These are phyloP conservation scores for Penicillium sp. DNA, from an alignment of 2,329 filamentous ascomycete species.

Conservation along the genomic window DNA sequence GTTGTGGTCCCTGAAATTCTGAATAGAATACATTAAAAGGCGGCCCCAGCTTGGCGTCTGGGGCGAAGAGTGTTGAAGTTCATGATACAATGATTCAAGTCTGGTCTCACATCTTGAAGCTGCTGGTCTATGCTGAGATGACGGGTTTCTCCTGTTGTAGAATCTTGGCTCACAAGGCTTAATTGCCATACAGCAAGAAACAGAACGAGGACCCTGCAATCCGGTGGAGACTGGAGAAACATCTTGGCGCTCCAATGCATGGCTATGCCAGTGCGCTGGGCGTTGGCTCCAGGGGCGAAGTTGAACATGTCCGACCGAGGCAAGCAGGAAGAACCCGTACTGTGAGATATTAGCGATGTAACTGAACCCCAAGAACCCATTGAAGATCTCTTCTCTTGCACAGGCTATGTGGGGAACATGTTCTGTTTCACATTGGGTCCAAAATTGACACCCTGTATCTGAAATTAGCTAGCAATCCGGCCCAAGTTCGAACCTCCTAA, in stretches of 20 bases:
- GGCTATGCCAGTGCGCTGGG: not conserved
- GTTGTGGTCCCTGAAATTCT: not conserved
- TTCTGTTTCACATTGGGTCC: not conserved
- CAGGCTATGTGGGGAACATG: too few relatives aligned
- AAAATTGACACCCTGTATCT: not conserved
- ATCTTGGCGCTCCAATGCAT: not conserved
- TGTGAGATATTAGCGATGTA: not conserved
- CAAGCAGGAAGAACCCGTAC: not conserved
- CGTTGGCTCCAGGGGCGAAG: not conserved
- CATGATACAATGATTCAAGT: not conserved
- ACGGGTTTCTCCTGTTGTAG: too few relatives aligned
- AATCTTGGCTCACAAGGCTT: constrained; percentile 1
- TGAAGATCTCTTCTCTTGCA: too few relatives aligned
- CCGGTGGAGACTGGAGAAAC: not conserved
- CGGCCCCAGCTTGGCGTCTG: not conserved
- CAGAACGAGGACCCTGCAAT: not conserved
- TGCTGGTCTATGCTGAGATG: not conserved
- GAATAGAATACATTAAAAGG: not conserved
- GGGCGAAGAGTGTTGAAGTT: not conserved
- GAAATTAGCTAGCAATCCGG: constrained; percentile 1
- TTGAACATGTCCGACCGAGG: too few relatives aligned
- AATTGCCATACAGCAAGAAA: not conserved
- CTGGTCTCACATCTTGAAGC: not conserved
- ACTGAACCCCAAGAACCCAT: not conserved
- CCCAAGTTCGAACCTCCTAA: not conserved